Evolutionary conservation across 2,329 filamentous ascomycete genomes (phyloP), one percentile per base, ranked within the genome.

Genomic region (Cercospora brassicicola): DNA sequence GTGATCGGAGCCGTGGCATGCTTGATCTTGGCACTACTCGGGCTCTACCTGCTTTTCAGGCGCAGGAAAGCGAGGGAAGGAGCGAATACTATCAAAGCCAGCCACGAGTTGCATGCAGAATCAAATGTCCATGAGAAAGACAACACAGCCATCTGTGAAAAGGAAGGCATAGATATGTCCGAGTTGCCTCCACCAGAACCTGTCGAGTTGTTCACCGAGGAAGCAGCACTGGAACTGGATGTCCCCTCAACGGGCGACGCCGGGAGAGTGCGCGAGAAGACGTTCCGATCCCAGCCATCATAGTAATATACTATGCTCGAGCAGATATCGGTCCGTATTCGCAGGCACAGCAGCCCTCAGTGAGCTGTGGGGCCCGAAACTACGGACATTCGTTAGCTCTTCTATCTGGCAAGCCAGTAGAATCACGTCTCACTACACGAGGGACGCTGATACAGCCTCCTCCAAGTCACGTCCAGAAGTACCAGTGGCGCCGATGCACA

Each of bases 171-270:
- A 23, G 55, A 59, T 20, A 30, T 60, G 5, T 48, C 30, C 42
- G 63, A 65, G 13, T 18, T 59, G 39, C 55, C 63, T 48, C 45
- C 20, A 48, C 39, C 36, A 28, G 33, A 20, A n/a, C 56, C 63
- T 10, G 39, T 55, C 26, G 39, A 65, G 31, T 23, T 53, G 13
- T 60, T 33, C 28, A 31, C 63, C 4, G 55, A 59, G 23, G 56
- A 65, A 26, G 28, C 63, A 9, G 56, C 26, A 31, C 28, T 53
- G 23, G 63, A 65, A 56, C 42, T 65, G 56, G 39, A 60, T n/a
- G 28, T 23, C 45, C 15, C 4, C 18, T 1, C 45, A 48, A 48
- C 45, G 18, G 45, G 20, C n/a, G 45, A 23, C 20, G 18, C 13
- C 45, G 18, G 45, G 15, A 42, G 15, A n/a, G 36, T 42, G 36